Evolutionary conservation across 768 basidiomycete genomes (phyloP).

Genomic region (Hericium alpestre): DNA sequence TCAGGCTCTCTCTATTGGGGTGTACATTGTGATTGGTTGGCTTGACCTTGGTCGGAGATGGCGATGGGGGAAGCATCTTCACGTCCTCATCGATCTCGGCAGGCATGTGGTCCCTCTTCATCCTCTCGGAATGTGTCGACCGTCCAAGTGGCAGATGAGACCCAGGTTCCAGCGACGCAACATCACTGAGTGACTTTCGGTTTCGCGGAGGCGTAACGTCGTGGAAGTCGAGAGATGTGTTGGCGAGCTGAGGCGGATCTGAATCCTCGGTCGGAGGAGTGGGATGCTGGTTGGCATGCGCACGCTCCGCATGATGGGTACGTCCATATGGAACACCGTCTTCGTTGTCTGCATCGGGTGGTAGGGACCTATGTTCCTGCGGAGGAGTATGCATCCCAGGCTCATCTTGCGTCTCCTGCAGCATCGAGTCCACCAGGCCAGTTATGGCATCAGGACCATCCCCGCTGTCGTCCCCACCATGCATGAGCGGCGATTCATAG

Average conservation of each 20-base stretch:
- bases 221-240: conserved; percentile 10
- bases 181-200: not conserved
- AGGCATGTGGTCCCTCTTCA: conserved; percentile 9
- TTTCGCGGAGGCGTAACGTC: conserved; percentile 10
- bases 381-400: conserved; percentile 33
- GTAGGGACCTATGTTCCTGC: conserved; percentile 24
- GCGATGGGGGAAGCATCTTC: conserved; percentile 38
- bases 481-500: not conserved
- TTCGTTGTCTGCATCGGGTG: conserved; percentile 51
- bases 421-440: conserved; percentile 63
- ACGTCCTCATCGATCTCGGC: conserved; percentile 30
- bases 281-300: conserved; percentile 23
- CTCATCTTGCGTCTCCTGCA: conserved; percentile 32
- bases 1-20: conserved; percentile 20
- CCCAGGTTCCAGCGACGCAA: conserved; percentile 10
- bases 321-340: conserved; percentile 55
- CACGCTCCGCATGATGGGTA: conserved; percentile 49
- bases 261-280: conserved; percentile 12
- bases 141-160: conserved; percentile 25
- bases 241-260: not conserved
- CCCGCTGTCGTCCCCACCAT: conserved; percentile 8
- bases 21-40: not conserved
- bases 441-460: conserved; percentile 48
- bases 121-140: conserved; percentile 30
- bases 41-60: conserved; percentile 30